Conservation (phyloP, 495 filamentous ascomycete genomes). For the Penicillium arizonense region DNA sequence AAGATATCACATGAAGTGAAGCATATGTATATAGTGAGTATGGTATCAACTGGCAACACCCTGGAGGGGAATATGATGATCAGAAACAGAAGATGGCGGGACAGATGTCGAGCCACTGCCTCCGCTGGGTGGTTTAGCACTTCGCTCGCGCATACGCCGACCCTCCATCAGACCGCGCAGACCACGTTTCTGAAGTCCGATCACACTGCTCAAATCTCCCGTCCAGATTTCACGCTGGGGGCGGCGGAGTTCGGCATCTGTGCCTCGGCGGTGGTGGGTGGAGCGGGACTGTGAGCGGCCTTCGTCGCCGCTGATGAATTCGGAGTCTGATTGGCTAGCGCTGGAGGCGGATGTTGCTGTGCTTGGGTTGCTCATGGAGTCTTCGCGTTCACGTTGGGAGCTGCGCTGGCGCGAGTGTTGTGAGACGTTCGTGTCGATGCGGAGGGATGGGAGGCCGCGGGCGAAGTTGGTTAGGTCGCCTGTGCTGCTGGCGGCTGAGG, state of each 20-base stretch:
- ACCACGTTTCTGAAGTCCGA: slow-evolving; percentile 92
- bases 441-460: slow-evolving; percentile 40
- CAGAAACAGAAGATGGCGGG: slow-evolving; percentile 13
- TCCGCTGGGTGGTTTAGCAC: slow-evolving; percentile 33
- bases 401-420: slow-evolving; percentile 23
- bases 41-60: slow-evolving; percentile 17
- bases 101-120: slow-evolving; percentile 21
- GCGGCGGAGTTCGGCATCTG: slow-evolving; percentile 28
- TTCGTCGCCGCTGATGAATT: slow-evolving; percentile 28
- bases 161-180: slow-evolving; percentile 95
- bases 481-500: slow-evolving; percentile 34
- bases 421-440: slow-evolving; percentile 44
- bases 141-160: slow-evolving; percentile 75
- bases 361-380: slow-evolving; percentile 43
- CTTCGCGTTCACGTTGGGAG: slow-evolving; percentile 35
- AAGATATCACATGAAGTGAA: not conserved
- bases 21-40: not conserved
- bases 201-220: slow-evolving; percentile 86
- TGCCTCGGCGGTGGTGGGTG: slow-evolving; percentile 30
- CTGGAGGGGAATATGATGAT: slow-evolving; percentile 18
- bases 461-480: slow-evolving; percentile 26
- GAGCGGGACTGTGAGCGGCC: slow-evolving; percentile 18
- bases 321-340: slow-evolving; percentile 44
- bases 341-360: slow-evolving; percentile 42
- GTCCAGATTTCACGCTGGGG: slow-evolving; percentile 66